Evolutionary conservation across 495 filamentous ascomycete genomes (phyloP).

Genomic region (Schizothecium vesticola): DNA sequence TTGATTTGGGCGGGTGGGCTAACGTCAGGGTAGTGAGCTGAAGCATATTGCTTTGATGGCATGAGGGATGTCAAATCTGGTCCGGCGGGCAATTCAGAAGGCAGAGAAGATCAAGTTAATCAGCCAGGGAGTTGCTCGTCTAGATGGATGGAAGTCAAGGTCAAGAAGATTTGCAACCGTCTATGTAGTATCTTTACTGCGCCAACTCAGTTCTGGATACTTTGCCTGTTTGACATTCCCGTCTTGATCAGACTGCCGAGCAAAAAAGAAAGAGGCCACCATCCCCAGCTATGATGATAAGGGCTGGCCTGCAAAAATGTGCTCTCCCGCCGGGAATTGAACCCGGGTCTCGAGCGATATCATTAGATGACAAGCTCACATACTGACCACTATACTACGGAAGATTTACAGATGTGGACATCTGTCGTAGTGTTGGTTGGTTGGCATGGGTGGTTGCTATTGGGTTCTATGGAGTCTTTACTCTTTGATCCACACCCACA

Average conservation of each 20-base stretch:
- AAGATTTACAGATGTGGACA: background rate
- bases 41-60: conserved; percentile 43
- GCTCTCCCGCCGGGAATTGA: background rate
- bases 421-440: background rate
- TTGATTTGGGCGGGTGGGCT: background rate
- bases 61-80: conserved; percentile 4
- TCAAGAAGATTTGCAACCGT: background rate
- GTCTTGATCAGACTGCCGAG: background rate
- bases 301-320: background rate
- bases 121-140: background rate
- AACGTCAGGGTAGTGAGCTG: conserved; percentile 25
- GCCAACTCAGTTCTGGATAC: background rate
- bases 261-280: background rate
- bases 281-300: background rate
- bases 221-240: background rate
- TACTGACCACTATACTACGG: background rate
- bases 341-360: background rate
- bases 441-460: background rate
- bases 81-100: background rate
- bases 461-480: background rate
- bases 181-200: background rate
- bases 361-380: background rate
- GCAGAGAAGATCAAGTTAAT: background rate
- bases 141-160: background rate
- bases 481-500: background rate